Evolutionary conservation across 2,329 filamentous ascomycete genomes (phyloP).

Genomic region (Xylariaceae sp.): DNA sequence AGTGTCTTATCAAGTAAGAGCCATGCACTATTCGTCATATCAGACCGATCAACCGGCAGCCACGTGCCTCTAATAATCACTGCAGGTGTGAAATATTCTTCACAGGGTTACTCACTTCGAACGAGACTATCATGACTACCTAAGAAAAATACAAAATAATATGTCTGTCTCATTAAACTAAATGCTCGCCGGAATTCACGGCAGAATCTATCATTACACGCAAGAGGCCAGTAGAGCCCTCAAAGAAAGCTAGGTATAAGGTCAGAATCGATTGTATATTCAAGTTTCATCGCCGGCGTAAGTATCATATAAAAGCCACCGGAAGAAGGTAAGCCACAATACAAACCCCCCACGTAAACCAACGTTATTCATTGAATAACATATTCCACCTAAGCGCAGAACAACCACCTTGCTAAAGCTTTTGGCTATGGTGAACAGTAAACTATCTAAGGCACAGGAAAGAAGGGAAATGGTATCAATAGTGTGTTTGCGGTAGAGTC

Average conservation of each 20-base stretch:
- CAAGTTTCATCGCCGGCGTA: constrained; percentile 15
- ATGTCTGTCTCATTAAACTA: not conserved
- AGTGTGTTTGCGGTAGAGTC: not conserved
- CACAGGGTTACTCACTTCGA: too few species aligned
- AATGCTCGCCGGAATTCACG: not conserved
- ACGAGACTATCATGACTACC: not conserved
- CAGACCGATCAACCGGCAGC: too few species aligned
- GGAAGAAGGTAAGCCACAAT: not conserved
- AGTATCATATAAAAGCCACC: constrained; percentile 9
- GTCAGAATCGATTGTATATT: constrained; percentile 15
- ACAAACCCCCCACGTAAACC: constrained; percentile 1
- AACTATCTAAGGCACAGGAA: constrained; percentile 5
- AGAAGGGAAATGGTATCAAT: constrained; percentile 23
- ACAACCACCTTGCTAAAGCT: not conserved
- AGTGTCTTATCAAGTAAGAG: not conserved
- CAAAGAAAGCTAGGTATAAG: not conserved
- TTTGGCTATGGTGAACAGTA: not conserved
- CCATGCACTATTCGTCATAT: too few species aligned
- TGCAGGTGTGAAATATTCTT: too few species aligned
- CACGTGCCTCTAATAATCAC: too few species aligned
- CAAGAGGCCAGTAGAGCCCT: not conserved
- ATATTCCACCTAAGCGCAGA: not conserved
- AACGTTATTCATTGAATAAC: constrained; percentile 2
- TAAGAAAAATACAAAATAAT: not conserved
- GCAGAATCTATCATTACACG: not conserved